These are phyloP conservation scores for Erythrophleum ivorense DNA, from an alignment of 331 rosid genomes.

Conservation along the genomic window DNA sequence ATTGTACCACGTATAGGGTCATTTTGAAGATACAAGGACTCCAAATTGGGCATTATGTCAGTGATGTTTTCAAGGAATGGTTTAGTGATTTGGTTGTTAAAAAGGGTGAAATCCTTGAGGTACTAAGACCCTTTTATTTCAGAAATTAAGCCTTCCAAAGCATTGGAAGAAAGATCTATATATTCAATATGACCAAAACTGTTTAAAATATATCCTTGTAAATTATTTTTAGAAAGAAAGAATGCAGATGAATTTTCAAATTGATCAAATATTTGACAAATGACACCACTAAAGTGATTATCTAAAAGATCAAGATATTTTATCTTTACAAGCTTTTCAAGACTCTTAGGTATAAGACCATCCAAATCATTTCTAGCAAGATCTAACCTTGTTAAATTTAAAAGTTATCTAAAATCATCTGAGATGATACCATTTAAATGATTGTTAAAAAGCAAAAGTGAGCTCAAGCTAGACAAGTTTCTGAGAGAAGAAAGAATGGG, in stretches of 20 bases:
- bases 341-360: conserved; percentile 17
- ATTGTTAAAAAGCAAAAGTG: too few relatives aligned
- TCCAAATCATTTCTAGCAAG: too few relatives aligned
- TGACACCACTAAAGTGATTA: conserved; percentile 36
- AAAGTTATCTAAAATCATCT: too few relatives aligned
- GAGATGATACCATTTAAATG: too few relatives aligned
- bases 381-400: too few relatives aligned
- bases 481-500: too few relatives aligned
- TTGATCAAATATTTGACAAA: conserved; percentile 41
- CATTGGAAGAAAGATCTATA: conserved; percentile 42
- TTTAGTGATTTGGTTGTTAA: conserved; percentile 35
- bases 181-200: conserved; percentile 34
- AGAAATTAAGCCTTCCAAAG: conserved; percentile 26
- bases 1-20: background rate
- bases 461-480: too few relatives aligned
- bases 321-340: conserved; percentile 14
- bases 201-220: conserved; percentile 40
- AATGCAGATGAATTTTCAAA: background rate
- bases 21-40: background rate
- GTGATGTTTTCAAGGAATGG: background rate
- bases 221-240: conserved; percentile 35
- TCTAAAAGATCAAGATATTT: background rate
- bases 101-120: background rate
- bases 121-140: too few relatives aligned
- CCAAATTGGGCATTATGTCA: background rate